Conservation (phyloP, 768 basidiomycete species). For the Rhodotorula babjevae region DNA sequence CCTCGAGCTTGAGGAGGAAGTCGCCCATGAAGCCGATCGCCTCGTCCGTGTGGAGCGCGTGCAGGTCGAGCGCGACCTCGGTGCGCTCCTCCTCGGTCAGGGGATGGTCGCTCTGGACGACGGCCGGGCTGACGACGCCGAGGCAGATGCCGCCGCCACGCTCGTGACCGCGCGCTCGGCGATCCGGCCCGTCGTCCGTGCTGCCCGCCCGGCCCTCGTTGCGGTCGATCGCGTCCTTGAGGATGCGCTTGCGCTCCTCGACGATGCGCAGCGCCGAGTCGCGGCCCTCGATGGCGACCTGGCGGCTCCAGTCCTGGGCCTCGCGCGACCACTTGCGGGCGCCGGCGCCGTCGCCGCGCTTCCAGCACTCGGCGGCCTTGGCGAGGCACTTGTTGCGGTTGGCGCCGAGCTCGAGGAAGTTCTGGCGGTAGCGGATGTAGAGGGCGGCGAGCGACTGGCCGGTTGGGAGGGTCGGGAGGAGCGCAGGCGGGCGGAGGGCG, state of each 20-base stretch:
- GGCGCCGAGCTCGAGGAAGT: slow-evolving; percentile 85
- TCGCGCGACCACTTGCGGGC: slow-evolving; percentile 92
- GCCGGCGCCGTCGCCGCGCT: slow-evolving; percentile 87
- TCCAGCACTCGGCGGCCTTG: slow-evolving; percentile 92
- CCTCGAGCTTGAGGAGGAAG: slow-evolving; percentile 56
- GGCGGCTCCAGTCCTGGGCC: slow-evolving; percentile 85
- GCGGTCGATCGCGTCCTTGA: slow-evolving; percentile 65
- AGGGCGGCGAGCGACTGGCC: slow-evolving; percentile 71
- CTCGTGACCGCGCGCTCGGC: slow-evolving; percentile 64
- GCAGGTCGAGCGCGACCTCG: slow-evolving; percentile 69
- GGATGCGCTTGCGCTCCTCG: slow-evolving; percentile 67
- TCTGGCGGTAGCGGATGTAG: slow-evolving; percentile 83
- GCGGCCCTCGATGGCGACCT: slow-evolving; percentile 81
- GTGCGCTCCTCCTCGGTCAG: slow-evolving; percentile 79
- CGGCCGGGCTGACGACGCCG: slow-evolving; percentile 61
- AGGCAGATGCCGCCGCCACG: slow-evolving; percentile 79
- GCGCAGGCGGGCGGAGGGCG: slow-evolving; percentile 70
- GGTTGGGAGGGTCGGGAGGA: slow-evolving; percentile 83
- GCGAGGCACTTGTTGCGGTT: slow-evolving; percentile 90
- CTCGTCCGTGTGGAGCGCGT: slow-evolving; percentile 89
- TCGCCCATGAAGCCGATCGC: slow-evolving; percentile 60
- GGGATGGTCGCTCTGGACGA: slow-evolving; percentile 52
- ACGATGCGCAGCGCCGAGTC: slow-evolving; percentile 80
- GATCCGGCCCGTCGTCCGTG: slow-evolving; percentile 72
- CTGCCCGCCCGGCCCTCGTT: slow-evolving; percentile 63